Evolutionary conservation across 1,139 yeast genomes (phyloP).

Genomic region (Pichia sp.): DNA sequence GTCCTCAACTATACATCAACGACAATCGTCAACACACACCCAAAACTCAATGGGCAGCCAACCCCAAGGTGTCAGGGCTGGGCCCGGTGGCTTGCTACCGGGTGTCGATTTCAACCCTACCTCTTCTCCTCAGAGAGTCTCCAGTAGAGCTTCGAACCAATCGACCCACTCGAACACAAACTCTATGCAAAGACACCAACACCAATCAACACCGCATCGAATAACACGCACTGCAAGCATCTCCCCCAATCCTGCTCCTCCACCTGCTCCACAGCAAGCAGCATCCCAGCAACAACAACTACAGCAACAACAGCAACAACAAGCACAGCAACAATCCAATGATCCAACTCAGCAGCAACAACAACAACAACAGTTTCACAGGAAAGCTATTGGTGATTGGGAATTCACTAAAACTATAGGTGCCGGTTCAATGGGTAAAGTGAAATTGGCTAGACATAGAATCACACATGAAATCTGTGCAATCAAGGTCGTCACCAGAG

Average conservation of each 20-base stretch:
- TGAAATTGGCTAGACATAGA: conserved; percentile 84
- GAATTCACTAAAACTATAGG: conserved; percentile 93
- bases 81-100: conserved; percentile 20
- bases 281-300: conserved; percentile 7
- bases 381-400: conserved; percentile 95
- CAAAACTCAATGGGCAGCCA: neutral
- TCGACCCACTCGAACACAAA: neutral
- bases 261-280: conserved; percentile 14
- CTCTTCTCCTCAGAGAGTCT: conserved; percentile 16
- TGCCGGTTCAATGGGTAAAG: conserved; percentile 99
- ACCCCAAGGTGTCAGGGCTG: neutral
- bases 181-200: conserved; percentile 1
- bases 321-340: conserved; percentile 13
- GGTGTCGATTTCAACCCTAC: conserved; percentile 23
- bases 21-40: conserved; percentile 7
- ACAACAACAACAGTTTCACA: conserved; percentile 57
- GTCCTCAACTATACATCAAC: conserved; percentile 11
- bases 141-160: conserved; percentile 4
- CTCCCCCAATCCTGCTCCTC: neutral
- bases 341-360: conserved; percentile 11
- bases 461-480: conserved; percentile 82
- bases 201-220: conserved; percentile 9
- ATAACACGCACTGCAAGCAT: conserved; percentile 6
- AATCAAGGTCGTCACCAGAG: conserved; percentile 76
- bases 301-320: conserved; percentile 7